Conservation (phyloP, 2,329 filamentous ascomycete genomes). For the Colletotrichum gigasporum region DNA sequence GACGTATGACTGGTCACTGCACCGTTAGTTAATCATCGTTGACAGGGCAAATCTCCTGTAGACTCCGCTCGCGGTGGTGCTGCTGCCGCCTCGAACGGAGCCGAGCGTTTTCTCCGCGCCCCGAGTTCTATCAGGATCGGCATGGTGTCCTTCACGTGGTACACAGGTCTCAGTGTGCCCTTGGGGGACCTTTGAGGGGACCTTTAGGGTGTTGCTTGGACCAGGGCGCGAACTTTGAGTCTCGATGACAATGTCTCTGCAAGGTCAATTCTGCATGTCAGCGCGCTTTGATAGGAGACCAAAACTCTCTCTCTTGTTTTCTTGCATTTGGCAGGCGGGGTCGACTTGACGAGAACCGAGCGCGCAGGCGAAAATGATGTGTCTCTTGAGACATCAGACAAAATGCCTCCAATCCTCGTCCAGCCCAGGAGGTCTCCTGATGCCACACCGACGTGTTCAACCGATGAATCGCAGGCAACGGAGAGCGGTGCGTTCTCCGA, state of each 20-base stretch:
- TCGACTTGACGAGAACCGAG: not conserved
- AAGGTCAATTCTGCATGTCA: not conserved
- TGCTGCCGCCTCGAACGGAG: too few relatives aligned
- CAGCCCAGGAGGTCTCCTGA: not conserved
- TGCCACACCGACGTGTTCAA: not conserved
- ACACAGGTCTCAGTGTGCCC: not conserved
- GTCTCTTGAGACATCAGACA: not conserved
- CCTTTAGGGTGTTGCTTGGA: not conserved
- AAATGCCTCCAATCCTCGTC: not conserved
- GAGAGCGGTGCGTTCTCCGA: not conserved
- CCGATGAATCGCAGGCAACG: not conserved
- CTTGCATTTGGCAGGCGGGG: not conserved
- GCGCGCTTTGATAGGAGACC: conserved; percentile 5
- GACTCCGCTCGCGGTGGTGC: too few relatives aligned
- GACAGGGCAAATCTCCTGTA: too few relatives aligned
- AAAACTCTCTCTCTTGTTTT: not conserved
- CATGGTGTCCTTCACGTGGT: conserved; percentile 12
- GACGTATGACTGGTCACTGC: too few relatives aligned
- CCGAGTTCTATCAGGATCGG: conserved; percentile 7
- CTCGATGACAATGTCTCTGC: not conserved
- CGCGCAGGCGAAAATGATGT: not conserved
- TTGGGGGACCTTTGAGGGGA: too few relatives aligned
- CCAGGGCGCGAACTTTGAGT: not conserved
- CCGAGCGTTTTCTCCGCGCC: not conserved
- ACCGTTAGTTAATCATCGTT: too few relatives aligned